Evolutionary conservation across 2,329 filamentous ascomycete species (phyloP).

Genomic region (Teratosphaeria viscida): DNA sequence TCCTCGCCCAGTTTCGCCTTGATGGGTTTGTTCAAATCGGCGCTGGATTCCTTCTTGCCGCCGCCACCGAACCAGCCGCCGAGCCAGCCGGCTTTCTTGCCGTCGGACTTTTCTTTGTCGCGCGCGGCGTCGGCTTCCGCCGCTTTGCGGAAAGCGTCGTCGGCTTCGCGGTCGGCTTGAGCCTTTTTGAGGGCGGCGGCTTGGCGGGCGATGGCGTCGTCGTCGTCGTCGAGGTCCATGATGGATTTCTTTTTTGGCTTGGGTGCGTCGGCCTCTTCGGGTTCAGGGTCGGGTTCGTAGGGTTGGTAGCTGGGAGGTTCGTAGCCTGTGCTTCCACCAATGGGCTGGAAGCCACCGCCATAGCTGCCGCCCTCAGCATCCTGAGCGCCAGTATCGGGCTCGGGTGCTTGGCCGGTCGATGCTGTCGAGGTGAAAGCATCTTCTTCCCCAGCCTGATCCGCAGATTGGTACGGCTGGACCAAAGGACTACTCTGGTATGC

Average conservation of each 20-base stretch:
- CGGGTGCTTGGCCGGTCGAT: neutral
- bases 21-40: slow-evolving; percentile 53
- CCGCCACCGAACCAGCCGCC: slow-evolving; percentile 61
- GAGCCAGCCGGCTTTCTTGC: slow-evolving; percentile 57
- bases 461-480: slow-evolving; percentile 2
- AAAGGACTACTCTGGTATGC: slow-evolving; percentile 3
- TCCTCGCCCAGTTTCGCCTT: slow-evolving; percentile 89
- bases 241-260: slow-evolving; percentile 55
- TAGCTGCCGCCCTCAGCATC: neutral
- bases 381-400: neutral
- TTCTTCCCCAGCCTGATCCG: slow-evolving; percentile 1
- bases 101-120: slow-evolving; percentile 40
- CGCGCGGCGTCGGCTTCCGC: slow-evolving; percentile 62
- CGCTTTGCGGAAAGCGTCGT: slow-evolving; percentile 74
- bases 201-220: slow-evolving; percentile 48
- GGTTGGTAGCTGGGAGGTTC: slow-evolving; percentile 43
- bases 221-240: slow-evolving; percentile 69
- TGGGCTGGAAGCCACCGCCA: slow-evolving; percentile 1
- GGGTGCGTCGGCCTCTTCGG: slow-evolving; percentile 38
- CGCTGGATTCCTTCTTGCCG: slow-evolving; percentile 52
- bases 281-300: slow-evolving; percentile 40
- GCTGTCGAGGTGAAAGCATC: slow-evolving; percentile 2
- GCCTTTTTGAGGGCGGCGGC: slow-evolving; percentile 40
- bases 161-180: slow-evolving; percentile 59
- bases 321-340: slow-evolving; percentile 25